Conservation (phyloP, 2,329 filamentous ascomycete species). For the Juglanconis oblonga region DNA sequence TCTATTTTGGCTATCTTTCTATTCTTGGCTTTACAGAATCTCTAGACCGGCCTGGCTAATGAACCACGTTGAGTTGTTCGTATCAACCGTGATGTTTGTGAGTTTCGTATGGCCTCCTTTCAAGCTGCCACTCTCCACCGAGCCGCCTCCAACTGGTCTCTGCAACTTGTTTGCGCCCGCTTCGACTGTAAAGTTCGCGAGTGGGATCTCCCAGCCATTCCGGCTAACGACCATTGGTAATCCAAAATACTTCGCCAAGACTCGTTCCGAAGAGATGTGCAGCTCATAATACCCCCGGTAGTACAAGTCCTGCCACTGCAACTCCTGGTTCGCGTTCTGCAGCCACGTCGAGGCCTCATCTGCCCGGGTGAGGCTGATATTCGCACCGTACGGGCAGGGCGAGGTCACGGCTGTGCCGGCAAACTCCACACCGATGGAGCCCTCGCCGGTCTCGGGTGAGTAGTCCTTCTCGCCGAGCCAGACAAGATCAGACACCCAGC, state of each 20-base stretch:
- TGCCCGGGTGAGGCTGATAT: constrained; percentile 51
- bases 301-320: constrained; percentile 72
- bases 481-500: constrained; percentile 57
- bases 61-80: constrained; percentile 5
- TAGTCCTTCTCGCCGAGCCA: constrained; percentile 56
- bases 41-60: constrained; percentile 1
- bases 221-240: constrained; percentile 56
- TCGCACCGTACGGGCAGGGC: constrained; percentile 55
- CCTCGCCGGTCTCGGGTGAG: constrained; percentile 48
- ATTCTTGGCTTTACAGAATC: neutral
- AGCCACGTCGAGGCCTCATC: constrained; percentile 44
- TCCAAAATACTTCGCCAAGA: constrained; percentile 65
- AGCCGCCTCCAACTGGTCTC: constrained; percentile 39
- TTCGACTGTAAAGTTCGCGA: constrained; percentile 69
- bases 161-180: constrained; percentile 57
- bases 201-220: constrained; percentile 61
- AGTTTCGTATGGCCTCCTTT: constrained; percentile 35
- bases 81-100: constrained; percentile 10
- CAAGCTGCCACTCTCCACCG: constrained; percentile 52
- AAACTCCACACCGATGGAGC: constrained; percentile 60
- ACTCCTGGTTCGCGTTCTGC: constrained; percentile 53
- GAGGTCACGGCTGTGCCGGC: constrained; percentile 66
- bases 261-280: constrained; percentile 51
- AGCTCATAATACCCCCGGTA: constrained; percentile 73
- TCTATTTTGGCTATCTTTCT: neutral